These are phyloP conservation scores for Forsythia suspensa DNA, from an alignment of 257 asterid genomes.

Conservation along the genomic window DNA sequence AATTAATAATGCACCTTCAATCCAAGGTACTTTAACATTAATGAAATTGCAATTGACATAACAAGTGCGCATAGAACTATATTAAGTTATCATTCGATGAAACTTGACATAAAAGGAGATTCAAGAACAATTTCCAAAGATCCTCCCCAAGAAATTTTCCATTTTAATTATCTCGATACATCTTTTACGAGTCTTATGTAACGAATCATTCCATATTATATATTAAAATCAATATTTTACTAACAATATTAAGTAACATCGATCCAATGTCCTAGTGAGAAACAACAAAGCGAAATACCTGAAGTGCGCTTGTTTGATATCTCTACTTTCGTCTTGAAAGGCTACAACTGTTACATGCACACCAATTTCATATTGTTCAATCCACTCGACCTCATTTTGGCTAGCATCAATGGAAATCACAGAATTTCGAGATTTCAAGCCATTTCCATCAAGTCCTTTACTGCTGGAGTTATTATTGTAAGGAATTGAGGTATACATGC, in stretches of 20 bases:
- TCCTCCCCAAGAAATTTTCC: not conserved
- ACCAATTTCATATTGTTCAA: not conserved
- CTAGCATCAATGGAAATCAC: not conserved
- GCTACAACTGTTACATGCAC: no score
- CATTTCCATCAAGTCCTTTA: not conserved
- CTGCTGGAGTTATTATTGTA: not conserved
- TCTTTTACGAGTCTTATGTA: no score
- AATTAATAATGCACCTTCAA: not conserved
- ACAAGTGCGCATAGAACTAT: not conserved
- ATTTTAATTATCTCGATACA: not conserved
- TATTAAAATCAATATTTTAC: not conserved
- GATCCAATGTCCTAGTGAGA: not conserved
- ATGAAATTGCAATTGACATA: not conserved
- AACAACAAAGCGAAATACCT: conserved; percentile 25
- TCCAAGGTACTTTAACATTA: not conserved
- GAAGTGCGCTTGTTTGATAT: conserved; percentile 60
- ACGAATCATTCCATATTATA: no score
- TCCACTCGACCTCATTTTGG: not conserved
- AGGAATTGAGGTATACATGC: no score
- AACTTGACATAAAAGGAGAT: no score
- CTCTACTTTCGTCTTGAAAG: conserved; percentile 34
- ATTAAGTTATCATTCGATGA: no score
- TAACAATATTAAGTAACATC: not conserved
- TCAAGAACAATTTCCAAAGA: not conserved
- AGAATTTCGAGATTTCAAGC: not conserved